A percentile compares a stretch with the other conserved stretches of the same genome.
phyloP scores from a whole-genome alignment of 2,329 filamentous ascomycete species.

The Trichoderma citrinoviride region DNA sequence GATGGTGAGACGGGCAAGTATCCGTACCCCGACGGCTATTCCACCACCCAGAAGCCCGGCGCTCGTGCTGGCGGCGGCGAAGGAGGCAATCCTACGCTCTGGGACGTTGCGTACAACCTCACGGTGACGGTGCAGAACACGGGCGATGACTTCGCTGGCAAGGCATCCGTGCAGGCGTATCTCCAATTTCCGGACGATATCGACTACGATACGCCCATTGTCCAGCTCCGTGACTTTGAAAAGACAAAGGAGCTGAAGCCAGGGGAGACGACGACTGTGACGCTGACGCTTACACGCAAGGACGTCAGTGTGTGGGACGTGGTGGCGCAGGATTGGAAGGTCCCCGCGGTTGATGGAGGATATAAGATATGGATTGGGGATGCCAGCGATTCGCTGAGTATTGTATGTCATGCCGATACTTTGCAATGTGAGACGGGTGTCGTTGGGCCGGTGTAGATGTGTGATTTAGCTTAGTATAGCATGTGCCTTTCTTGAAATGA shows the following conservation, averaged over 20 bases:
- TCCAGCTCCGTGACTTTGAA: constrained; percentile 70
- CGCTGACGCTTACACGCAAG: constrained; percentile 60
- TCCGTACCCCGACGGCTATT: constrained; percentile 65
- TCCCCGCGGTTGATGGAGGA: constrained; percentile 38
- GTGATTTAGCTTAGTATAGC: background rate
- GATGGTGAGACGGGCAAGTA: constrained; percentile 44
- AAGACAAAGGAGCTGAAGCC: constrained; percentile 57
- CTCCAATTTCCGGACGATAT: constrained; percentile 41
- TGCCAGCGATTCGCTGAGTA: constrained; percentile 37
- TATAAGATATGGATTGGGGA: constrained; percentile 42
- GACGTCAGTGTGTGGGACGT: constrained; percentile 75
- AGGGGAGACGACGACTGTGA: constrained; percentile 52
- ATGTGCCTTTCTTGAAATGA: background rate
- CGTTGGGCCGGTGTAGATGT: constrained; percentile 24
- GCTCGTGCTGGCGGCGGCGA: constrained; percentile 65
- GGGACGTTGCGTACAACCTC: constrained; percentile 46
- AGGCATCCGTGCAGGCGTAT: constrained; percentile 47
- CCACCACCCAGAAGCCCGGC: constrained; percentile 42
- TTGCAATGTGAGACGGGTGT: constrained; percentile 32
- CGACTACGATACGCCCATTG: constrained; percentile 60
- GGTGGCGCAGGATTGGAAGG: constrained; percentile 64
- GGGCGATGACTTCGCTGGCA: constrained; percentile 44
- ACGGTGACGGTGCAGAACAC: constrained; percentile 52
- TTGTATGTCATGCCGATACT: constrained; percentile 33
- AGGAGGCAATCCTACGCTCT: constrained; percentile 67